Conservation (phyloP, 306 rosid genomes). For the Fragaria ananassa region DNA sequence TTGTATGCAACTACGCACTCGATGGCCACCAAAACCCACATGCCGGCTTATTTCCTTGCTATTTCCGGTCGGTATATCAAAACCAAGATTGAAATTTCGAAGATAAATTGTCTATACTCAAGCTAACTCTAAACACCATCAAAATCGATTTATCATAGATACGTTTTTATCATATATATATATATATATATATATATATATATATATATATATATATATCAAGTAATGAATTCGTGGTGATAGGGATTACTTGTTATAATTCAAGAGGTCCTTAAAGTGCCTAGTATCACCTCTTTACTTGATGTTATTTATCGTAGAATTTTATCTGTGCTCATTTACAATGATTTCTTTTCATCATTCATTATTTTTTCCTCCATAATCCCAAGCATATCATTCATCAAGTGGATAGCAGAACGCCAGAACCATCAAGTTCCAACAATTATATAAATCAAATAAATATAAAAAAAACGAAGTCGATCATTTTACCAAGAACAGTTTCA, state of each 20-base stretch:
- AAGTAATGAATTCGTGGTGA: too few species aligned
- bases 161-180: too few species aligned
- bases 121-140: not conserved
- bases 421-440: not conserved
- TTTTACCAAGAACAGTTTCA: slow-evolving; percentile 12
- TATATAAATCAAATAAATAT: not conserved
- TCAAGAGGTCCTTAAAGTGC: too few species aligned
- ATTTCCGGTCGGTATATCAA: not conserved
- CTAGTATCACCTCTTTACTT: too few species aligned
- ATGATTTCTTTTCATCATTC: too few species aligned
- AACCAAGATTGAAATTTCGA: not conserved
- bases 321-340: too few species aligned
- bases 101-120: not conserved
- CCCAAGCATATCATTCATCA: not conserved
- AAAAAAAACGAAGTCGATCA: not conserved
- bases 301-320: too few species aligned
- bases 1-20: not conserved
- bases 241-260: too few species aligned
- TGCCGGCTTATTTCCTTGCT: not conserved
- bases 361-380: not conserved
- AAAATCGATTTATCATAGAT: not conserved
- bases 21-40: not conserved
- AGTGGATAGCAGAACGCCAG: not conserved
- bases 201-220: too few species aligned
- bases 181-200: too few species aligned